Base-by-base conservation (phyloP, 768 basidiomycete species). In the Lactarius tabidus region DNA sequence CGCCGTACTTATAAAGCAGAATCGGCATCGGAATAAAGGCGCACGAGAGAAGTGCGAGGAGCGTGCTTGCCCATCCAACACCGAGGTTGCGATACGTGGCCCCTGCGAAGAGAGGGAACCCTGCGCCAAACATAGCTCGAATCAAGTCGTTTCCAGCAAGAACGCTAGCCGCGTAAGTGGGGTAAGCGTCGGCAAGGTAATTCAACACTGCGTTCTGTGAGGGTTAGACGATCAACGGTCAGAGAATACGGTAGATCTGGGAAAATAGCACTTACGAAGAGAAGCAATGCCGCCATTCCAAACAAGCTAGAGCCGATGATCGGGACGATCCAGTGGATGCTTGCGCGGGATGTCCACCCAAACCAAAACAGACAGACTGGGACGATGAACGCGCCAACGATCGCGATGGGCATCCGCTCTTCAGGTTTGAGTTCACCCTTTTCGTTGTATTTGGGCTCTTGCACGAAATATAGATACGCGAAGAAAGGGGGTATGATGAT, bases 251-350 rank as follows among this genome's bases (percentile, higher is more conserved):
- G 74, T n/a, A 65, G 68, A 71, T 17, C 66, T 1, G 69, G 63
- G 15, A 69, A 70, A 58, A 71, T 69, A 70, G 0, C 0, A 62
- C 67, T 48, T 39, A 68, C 67, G 35, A 78, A 77, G 57, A 72
- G 71, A 53, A 76, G 71, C 64, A 74, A 74, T 23, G 75, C 70
- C 20, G 75, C 74, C 4, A 73, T 67, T 43, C 72, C 65, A 67
- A 75, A 77, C n/a, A 77, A 66, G 20, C 73, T 68, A 7, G 75
- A 73, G 17, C 74, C 76, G 60, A 77, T 71, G 61, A 75, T 67
- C 33, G 77, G 75, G 1, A 72, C 73, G 43, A 78, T 78, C 77
- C 77, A 77, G 57, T 74, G 75, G 0, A 78, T 63, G 61, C 63
- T 68, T 26, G 69, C 51, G 8, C 67, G 70, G 23, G 73, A 71